A percentile compares a stretch with the other conserved stretches of the same genome.
Conservation (phyloP, 2,329 filamentous ascomycete genomes). For the Neofusicoccum ribis region DNA sequence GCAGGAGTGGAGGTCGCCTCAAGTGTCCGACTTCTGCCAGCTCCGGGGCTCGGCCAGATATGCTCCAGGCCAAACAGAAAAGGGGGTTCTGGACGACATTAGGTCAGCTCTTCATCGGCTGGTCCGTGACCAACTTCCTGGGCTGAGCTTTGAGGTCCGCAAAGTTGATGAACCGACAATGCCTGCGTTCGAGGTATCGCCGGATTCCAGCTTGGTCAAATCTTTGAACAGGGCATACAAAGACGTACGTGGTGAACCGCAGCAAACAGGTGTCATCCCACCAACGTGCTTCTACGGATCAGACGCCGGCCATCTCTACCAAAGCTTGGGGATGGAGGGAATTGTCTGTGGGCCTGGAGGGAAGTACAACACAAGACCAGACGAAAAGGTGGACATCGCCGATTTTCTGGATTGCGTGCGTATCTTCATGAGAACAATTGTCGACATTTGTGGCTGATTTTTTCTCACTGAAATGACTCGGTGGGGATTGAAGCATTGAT, state of each 20-base stretch:
- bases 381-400: background rate
- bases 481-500: no score
- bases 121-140: background rate
- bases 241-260: background rate
- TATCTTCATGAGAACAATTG: background rate
- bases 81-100: background rate
- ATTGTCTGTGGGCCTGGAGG: background rate
- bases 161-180: background rate
- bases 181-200: background rate
- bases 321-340: background rate
- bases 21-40: background rate
- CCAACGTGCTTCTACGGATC: background rate
- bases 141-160: background rate
- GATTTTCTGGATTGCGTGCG: background rate
- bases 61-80: background rate
- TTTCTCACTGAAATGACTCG: background rate
- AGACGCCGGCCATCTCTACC: background rate
- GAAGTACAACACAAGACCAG: background rate
- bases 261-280: background rate
- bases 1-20: background rate
- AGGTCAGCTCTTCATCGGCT: background rate
- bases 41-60: background rate
- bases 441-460: background rate
- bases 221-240: background rate
- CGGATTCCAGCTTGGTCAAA: background rate